Percentiles rank a stretch among this genome's conserved stretches.
Conservation (phyloP, 2,329 filamentous ascomycete species). For the Talaromyces piceae region DNA sequence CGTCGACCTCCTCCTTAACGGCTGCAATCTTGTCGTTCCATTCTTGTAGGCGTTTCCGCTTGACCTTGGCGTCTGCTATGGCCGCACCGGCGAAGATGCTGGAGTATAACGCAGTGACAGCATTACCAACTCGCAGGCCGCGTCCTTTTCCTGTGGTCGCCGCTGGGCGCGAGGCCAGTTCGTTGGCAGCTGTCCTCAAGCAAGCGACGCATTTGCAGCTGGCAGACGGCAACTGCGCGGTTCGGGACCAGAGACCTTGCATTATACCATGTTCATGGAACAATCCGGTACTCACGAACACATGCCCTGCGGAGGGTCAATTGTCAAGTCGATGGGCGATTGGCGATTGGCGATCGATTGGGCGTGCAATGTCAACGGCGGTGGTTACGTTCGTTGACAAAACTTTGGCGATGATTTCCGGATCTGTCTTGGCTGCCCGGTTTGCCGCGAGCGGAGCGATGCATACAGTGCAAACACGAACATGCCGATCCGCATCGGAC, state of each 20-base stretch:
- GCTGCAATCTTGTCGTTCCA: constrained; percentile 37
- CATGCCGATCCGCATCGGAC: background rate
- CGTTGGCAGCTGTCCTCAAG: constrained; percentile 28
- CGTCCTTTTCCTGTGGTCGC: constrained; percentile 28
- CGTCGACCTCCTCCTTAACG: constrained; percentile 35
- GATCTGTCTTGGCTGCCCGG: constrained; percentile 1
- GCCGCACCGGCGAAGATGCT: constrained; percentile 37
- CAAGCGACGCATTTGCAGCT: constrained; percentile 38
- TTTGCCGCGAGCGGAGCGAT: constrained; percentile 9
- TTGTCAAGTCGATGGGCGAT: too few relatives aligned
- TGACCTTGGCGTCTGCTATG: constrained; percentile 33
- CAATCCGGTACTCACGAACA: too few relatives aligned
- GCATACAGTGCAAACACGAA: constrained; percentile 36
- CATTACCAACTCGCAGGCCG: constrained; percentile 35
- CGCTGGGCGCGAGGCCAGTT: constrained; percentile 24
- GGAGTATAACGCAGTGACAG: constrained; percentile 37
- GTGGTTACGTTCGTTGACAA: constrained; percentile 4
- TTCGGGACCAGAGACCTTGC: constrained; percentile 39
- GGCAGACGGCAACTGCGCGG: constrained; percentile 26
- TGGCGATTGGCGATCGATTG: too few relatives aligned
- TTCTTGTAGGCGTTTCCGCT: constrained; percentile 32
- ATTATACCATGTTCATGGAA: constrained; percentile 34
- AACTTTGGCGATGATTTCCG: background rate
- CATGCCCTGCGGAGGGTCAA: too few relatives aligned
- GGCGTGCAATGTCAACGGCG: background rate